These are phyloP conservation scores for Salvia sclarea DNA, from an alignment of 305 asterid genomes.

Conservation along the genomic window DNA sequence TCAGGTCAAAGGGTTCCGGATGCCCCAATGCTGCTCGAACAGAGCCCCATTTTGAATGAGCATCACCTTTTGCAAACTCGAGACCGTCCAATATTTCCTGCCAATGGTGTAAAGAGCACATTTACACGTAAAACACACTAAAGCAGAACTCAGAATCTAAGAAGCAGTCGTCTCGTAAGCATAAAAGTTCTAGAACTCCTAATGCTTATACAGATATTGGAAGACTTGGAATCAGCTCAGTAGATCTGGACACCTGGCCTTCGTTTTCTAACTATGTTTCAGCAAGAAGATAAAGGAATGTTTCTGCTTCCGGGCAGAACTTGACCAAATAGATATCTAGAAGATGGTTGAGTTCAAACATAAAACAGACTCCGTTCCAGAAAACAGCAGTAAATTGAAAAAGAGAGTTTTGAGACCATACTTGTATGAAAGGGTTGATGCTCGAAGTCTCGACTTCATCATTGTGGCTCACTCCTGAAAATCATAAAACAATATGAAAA, in stretches of 20 bases:
- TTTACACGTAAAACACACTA: slow-evolving; percentile 5
- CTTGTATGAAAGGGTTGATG: slow-evolving; percentile 73
- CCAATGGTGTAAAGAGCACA: slow-evolving; percentile 19
- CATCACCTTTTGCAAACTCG: slow-evolving; percentile 86
- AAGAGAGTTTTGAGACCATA: slow-evolving; percentile 26
- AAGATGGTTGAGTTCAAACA: slow-evolving; percentile 2
- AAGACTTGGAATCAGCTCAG: too few species aligned
- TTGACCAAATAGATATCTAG: background rate
- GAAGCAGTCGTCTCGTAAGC: background rate
- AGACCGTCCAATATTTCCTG: slow-evolving; percentile 85
- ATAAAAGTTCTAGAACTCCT: background rate
- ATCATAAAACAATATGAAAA: slow-evolving; percentile 21
- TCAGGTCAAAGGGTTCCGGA: slow-evolving; percentile 83
- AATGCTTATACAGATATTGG: background rate
- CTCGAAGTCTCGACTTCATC: slow-evolving; percentile 78
- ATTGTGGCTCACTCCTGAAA: slow-evolving; percentile 86
- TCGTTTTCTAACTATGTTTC: background rate
- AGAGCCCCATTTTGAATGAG: slow-evolving; percentile 86
- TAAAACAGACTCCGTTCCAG: background rate
- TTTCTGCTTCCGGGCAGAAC: background rate
- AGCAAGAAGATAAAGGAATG: background rate
- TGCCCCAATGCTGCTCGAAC: slow-evolving; percentile 88
- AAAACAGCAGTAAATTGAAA: background rate
- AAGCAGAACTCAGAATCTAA: background rate
- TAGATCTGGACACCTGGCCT: too few species aligned